Base-by-base conservation (phyloP, 2,329 filamentous ascomycete species). In the Aspergillus carbonarius region DNA sequence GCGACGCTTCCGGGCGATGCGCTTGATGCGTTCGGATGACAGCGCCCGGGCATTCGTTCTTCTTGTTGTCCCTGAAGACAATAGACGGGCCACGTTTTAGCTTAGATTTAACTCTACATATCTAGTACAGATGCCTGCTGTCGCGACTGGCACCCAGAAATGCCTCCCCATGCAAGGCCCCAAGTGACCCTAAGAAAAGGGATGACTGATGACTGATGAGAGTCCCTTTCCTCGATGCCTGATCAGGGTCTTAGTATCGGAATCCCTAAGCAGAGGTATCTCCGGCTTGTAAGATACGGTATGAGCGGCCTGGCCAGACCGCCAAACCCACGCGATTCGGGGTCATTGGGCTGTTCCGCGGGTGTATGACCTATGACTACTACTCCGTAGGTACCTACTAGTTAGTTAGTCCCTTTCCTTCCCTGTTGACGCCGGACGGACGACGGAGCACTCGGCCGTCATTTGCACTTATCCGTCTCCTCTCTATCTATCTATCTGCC, bases 1-100 rank as follows among this genome's bases (percentile, higher is more conserved):
- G 55, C 55, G 54, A 70, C 66, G 69, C 58, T 71, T 71, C 56
- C 68, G 68, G 68, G 60, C 57, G 35, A 59, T 59, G 54, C 46
- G 50, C 48, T 50, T 52, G 42, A 59, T 59, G 54, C 46, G 27
- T 56, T 44, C 47, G 47, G 34, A 56, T 52, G 42, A 37, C 47
- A 35, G 18, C 37, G 27, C 30, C 20, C 12, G 32, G 42, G 23
- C 27, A 35, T 37, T 32, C 30, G 30, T 32, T 32, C 30, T 8
- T 32, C 30, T 32, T 32, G 27, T 20, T 32, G 49, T 48, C 44
- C 42, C 27, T 18, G 34, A 49, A 56, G 18, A 20, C 40, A 27
- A 32, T 51, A 53, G 20, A 37, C 39, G 49, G 34, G 35, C 27
- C 35, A 32, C 51, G 25, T 42, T 44, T 42, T 15, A 42, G 40